These are phyloP conservation scores for Solanum hybrid DNA, from an alignment of 305 asterid species.

Conservation along the genomic window DNA sequence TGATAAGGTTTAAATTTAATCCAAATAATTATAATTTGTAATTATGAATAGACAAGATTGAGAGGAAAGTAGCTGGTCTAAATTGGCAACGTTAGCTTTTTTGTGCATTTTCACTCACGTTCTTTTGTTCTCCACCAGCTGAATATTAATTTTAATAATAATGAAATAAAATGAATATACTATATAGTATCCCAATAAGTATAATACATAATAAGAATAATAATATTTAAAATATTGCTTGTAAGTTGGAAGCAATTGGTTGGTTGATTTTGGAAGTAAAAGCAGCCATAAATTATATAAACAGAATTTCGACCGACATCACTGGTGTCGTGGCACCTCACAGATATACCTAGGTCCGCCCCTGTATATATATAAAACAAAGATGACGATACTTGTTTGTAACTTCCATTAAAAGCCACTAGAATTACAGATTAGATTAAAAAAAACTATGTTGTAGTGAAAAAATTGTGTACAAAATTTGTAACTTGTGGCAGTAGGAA, in stretches of 20 bases:
- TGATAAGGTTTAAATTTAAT: background rate
- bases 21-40: background rate
- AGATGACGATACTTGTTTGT: background rate
- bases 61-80: background rate
- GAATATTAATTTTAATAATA: background rate
- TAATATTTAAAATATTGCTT: background rate
- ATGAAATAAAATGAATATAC: background rate
- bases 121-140: background rate
- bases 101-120: background rate
- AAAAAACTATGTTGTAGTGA: no score
- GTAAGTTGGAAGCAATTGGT: background rate
- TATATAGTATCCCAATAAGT: background rate
- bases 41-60: background rate
- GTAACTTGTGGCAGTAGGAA: background rate
- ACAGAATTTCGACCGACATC: no score
- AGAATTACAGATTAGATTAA: no score
- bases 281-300: background rate
- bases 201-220: background rate
- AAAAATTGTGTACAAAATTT: background rate
- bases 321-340: no score
- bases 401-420: background rate
- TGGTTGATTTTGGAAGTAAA: background rate
- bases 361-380: background rate
- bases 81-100: background rate
- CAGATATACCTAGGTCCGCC: no score